A percentile compares a stretch with the other conserved stretches of the same genome.
phyloP scores from a whole-genome alignment of 2,329 filamentous ascomycete genomes.

The Fusarium solani-melongenae region DNA sequence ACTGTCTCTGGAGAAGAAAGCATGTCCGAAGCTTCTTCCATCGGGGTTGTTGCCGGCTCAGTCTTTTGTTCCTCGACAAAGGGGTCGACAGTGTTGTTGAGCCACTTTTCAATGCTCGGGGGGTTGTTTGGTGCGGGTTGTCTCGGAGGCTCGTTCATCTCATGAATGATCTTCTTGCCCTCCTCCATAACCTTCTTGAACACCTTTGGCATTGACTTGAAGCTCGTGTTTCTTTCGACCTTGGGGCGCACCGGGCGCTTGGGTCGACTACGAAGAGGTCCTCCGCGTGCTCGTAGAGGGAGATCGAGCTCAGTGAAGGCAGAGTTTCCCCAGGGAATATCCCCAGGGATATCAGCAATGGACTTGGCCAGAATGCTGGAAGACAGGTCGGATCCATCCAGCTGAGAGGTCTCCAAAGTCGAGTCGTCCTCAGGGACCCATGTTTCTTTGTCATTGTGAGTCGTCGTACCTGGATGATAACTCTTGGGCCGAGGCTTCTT shows the following conservation, averaged over 20 bases:
- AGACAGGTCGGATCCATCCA: slow-evolving; percentile 47
- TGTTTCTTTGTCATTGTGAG: slow-evolving; percentile 43
- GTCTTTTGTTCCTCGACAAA: slow-evolving; percentile 61
- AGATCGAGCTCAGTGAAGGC: slow-evolving; percentile 75
- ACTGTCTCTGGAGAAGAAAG: slow-evolving; percentile 34
- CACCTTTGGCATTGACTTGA: slow-evolving; percentile 71
- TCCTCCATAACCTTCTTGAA: slow-evolving; percentile 73
- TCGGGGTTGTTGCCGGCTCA: slow-evolving; percentile 24
- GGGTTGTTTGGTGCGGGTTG: slow-evolving; percentile 64
- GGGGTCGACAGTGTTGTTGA: slow-evolving; percentile 71
- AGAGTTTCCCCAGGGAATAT: slow-evolving; percentile 73
- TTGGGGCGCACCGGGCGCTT: slow-evolving; percentile 53
- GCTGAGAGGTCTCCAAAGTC: slow-evolving; percentile 37
- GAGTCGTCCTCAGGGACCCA: slow-evolving; percentile 46
- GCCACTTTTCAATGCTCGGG: slow-evolving; percentile 73
- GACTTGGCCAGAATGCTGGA: slow-evolving; percentile 60
- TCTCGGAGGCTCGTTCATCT: slow-evolving; percentile 67
- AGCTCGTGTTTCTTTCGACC: slow-evolving; percentile 65
- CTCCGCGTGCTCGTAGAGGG: slow-evolving; percentile 55
- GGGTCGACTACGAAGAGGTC: slow-evolving; percentile 55
- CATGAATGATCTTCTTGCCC: slow-evolving; percentile 73
- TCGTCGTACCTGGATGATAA: slow-evolving; percentile 32
- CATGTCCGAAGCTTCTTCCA: slow-evolving; percentile 20
- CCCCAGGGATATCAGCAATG: slow-evolving; percentile 64
- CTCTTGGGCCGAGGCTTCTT: slow-evolving; percentile 42